Percentiles rank a stretch among this genome's conserved stretches.
Evolutionary conservation across 306 rosid genomes (phyloP).

Genomic region (Arachis stenosperma): DNA sequence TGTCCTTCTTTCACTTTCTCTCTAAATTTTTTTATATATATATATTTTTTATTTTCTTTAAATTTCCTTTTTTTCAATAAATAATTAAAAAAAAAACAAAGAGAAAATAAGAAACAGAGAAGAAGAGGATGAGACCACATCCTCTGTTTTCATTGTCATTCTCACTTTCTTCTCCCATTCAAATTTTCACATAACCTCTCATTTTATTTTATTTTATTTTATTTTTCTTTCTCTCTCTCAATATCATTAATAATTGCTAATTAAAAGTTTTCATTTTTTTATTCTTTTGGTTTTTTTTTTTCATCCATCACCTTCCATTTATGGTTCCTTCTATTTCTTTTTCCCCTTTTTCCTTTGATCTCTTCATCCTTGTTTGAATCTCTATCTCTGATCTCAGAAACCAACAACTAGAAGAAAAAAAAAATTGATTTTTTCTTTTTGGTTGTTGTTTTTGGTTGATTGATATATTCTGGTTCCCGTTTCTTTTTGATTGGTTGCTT

Average conservation of each 20-base stretch:
- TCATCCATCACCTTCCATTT: slow-evolving; percentile 54
- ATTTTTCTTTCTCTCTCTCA: too few relatives aligned
- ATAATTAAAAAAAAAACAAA: slow-evolving; percentile 42
- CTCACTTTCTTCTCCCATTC: slow-evolving; percentile 39
- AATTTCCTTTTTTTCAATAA: slow-evolving; percentile 61
- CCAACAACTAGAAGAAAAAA: not conserved
- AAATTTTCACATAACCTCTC: slow-evolving; percentile 52
- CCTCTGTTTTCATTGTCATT: slow-evolving; percentile 73
- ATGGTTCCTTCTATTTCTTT: slow-evolving; percentile 47
- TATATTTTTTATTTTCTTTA: slow-evolving; percentile 47
- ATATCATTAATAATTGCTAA: not conserved
- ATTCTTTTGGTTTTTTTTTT: slow-evolving; percentile 40
- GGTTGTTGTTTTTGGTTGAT: slow-evolving; percentile 21
- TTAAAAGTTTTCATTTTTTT: too few relatives aligned
- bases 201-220: slow-evolving; percentile 46
- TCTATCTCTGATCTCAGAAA: slow-evolving; percentile 55
- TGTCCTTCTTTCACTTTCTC: slow-evolving; percentile 38
- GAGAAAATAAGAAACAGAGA: slow-evolving; percentile 36
- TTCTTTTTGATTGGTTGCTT: slow-evolving; percentile 52
- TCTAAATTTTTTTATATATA: not conserved
- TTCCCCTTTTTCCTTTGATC: slow-evolving; percentile 28
- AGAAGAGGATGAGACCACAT: slow-evolving; percentile 64
- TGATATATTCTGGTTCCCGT: slow-evolving; percentile 41
- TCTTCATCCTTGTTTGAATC: slow-evolving; percentile 30
- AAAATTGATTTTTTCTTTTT: slow-evolving; percentile 5